phyloP scores from a whole-genome alignment of 352 stramenopile species.

The Phytopythium vexans region DNA sequence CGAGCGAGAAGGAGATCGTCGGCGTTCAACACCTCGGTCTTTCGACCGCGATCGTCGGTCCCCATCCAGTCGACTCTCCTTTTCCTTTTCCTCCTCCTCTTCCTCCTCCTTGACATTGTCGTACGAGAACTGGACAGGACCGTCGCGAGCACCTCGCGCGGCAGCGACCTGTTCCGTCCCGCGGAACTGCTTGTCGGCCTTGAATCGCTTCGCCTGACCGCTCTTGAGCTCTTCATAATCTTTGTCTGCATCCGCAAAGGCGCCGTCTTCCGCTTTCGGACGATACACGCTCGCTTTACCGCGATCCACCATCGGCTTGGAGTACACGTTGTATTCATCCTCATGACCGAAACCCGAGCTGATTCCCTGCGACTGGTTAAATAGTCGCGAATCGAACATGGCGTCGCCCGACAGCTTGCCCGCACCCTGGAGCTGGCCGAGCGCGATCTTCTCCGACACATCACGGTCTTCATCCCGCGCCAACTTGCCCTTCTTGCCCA shows the following conservation, averaged over 20 bases:
- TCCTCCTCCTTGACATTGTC: conserved; percentile 45
- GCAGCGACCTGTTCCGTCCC: conserved; percentile 67
- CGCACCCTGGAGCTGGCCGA: conserved; percentile 93
- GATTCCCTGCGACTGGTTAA: conserved; percentile 97
- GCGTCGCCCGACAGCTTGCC: conserved; percentile 80
- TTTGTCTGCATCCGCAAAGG: conserved; percentile 76
- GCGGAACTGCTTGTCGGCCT: conserved; percentile 87
- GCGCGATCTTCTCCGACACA: conserved; percentile 98
- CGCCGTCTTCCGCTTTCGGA: conserved; percentile 86
- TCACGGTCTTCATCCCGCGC: conserved; percentile 95
- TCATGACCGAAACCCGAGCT: conserved; percentile 95
- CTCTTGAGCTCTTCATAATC: conserved; percentile 92
- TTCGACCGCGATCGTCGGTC: conserved; percentile 3
- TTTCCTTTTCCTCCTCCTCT: conserved; percentile 17
- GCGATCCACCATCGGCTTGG: conserved; percentile 94
- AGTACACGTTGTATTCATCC: conserved; percentile 99
- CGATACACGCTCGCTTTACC: conserved; percentile 88
- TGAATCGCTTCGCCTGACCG: conserved; percentile 78
- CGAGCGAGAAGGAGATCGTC: conserved; percentile 10
- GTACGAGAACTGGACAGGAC: conserved; percentile 87
- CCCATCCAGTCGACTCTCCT: no score
- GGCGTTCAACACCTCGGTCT: conserved; percentile 8
- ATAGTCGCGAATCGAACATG: conserved; percentile 97
- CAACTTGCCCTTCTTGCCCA: conserved; percentile 87
- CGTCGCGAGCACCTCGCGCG: conserved; percentile 34